Evolutionary conservation across 441 rosid genomes (phyloP), one percentile per base, ranked within the genome.

Genomic region (Brassica hybrid): DNA sequence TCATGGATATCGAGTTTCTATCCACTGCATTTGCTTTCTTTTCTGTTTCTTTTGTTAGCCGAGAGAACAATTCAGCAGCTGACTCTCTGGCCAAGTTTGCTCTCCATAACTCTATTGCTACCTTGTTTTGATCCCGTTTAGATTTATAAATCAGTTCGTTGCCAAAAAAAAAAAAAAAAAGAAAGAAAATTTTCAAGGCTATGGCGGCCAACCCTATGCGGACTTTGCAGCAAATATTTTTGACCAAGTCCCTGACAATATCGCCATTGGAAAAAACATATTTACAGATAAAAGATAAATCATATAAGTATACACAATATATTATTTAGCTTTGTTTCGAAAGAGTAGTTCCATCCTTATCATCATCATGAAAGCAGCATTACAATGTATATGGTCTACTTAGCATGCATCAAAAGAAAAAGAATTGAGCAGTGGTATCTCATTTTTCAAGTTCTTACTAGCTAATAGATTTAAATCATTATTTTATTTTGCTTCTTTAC

Each of bases 341-440:
- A 48, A 61, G 74, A 18, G 56, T 63, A 59, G 19, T 16, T 78
- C 32, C 59, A 67, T 67, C 60, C 59, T 36, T 62, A 27, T 54
- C 52, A 18, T 34, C 74, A 73, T 68, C 78, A 68, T 61, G 74
- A 73, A 79, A 68, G 74, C 62, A 67, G 38, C 71, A 73, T 59
- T 61, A 38, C 58, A 58, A 36, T 79, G 65, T 54, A 78, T 73
- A 79, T 73, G 78, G 81, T 67, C 65, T 73, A 78, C 81, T 66
- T 34, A 68, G 74, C 78, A 73, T 79, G 82, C 82, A 79, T 73
- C 69, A 34, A 72, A 59, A 60, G 69, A 67, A 72, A 78, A 73
- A 72, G 34, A 67, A 36, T 32, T 32, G 52, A 77, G 21, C 23
- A 65, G 68, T 77, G 67, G 59, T 56, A 7, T 56, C 16, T 23